These are phyloP conservation scores for Hevea brasiliensis DNA, from an alignment of 345 rosid genomes.

Conservation along the genomic window DNA sequence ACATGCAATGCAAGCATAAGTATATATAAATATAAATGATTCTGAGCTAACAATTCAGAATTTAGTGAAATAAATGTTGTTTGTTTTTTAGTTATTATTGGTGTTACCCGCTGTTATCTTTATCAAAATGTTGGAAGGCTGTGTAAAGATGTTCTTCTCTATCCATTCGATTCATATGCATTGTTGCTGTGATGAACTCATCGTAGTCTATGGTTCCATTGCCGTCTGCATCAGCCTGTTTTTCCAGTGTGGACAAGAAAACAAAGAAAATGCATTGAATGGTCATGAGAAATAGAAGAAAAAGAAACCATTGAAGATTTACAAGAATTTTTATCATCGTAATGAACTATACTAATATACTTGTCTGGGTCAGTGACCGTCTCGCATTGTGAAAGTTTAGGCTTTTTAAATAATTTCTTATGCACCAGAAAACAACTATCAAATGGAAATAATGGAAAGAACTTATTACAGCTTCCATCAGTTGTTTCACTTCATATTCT, in stretches of 20 bases:
- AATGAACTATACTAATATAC: too few species aligned
- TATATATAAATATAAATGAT: background rate
- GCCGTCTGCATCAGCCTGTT: constrained; percentile 88
- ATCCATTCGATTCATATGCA: constrained; percentile 77
- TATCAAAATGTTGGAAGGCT: constrained; percentile 84
- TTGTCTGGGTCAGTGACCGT: too few species aligned
- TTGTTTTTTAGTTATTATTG: background rate
- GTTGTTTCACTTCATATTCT: constrained; percentile 78
- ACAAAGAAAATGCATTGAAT: background rate
- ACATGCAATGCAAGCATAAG: background rate
- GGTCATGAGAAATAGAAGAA: background rate
- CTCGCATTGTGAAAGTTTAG: too few species aligned
- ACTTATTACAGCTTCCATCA: constrained; percentile 87
- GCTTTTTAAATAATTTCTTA: too few species aligned
- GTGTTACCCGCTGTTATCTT: constrained; percentile 79
- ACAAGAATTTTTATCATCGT: too few species aligned
- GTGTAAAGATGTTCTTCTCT: constrained; percentile 75
- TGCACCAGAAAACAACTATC: too few species aligned
- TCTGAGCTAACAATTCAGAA: background rate
- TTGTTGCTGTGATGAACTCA: constrained; percentile 78
- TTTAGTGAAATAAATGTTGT: background rate
- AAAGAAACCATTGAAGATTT: background rate
- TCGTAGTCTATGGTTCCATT: constrained; percentile 80
- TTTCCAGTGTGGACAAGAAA: background rate
- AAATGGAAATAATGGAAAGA: background rate